Evolutionary conservation across 192 early-diverging fungal genomes (phyloP), one percentile per base, ranked within the genome.

Genomic region (Pilobolus umbonatus): DNA sequence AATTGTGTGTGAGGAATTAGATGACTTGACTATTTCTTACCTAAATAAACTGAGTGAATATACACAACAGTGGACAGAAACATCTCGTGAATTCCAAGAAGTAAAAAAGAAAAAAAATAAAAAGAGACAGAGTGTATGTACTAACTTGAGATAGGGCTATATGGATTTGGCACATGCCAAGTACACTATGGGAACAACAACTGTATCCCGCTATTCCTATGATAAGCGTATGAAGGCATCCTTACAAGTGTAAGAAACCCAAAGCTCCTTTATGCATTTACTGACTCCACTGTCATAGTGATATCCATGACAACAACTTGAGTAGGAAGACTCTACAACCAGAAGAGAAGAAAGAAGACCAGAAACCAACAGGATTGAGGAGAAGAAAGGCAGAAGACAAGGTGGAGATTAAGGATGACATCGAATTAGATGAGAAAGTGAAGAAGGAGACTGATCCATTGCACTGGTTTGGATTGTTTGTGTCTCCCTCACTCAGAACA

Each of bases 381-480:
- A 36, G 14, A 6, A 49, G 11, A 21, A 47, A 5, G 17, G 6
- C 43, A 45, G 22, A 3, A 12, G 12, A 21, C 47, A 49, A 49
- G 29, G 22, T n/a, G n/a, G n/a, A 55, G 9, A 21, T 29, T 1
- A 25, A 47, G 47, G n/a, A 50, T 1, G 60, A 64, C 8, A 46
- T 55, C n/a, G 57, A 48, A 49, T 49, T 50, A 17, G 15, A 50
- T 14, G 57, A 49, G 29, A 67, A 60, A 32, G 61, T 12, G 26
- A 53, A 35, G 26, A 49, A 46, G 34, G 35, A n/a, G 29, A 39
- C 49, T n/a, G 47, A 76, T 55, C 75, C 75, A 19, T 36, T 76
- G 31, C 55, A 67, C 51, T 76, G 75, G 75, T 76, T 76, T 65
- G 75, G 75, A 5, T n/a, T 74, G 9, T 62, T 76, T 35, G 75